Conservation (phyloP, 805 yeast species). For the Ogataea thermomethanolica region DNA sequence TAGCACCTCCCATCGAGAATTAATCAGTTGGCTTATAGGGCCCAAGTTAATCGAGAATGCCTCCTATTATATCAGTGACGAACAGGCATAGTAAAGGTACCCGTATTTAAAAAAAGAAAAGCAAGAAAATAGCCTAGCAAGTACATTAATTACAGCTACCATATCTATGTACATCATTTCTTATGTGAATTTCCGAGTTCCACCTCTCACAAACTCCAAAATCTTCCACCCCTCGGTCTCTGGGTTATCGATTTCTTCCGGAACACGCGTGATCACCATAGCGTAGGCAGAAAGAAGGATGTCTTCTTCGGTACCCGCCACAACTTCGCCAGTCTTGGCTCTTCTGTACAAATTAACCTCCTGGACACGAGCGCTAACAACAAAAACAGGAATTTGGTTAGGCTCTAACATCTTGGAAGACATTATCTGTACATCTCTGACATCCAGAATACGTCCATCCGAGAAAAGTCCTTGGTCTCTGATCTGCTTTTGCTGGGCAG, state of each 20-base stretch:
- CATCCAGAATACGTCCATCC: conserved; percentile 88
- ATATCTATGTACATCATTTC: conserved; percentile 4
- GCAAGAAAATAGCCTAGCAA: conserved; percentile 3
- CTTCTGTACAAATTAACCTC: conserved; percentile 88
- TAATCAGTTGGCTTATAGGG: neutral
- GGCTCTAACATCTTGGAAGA: conserved; percentile 87
- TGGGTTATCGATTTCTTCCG: conserved; percentile 85
- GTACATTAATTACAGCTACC: conserved; percentile 6
- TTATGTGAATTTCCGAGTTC: conserved; percentile 74
- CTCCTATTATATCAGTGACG: conserved; percentile 7
- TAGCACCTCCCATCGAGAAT: conserved; percentile 16
- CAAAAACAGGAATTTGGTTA: conserved; percentile 86
- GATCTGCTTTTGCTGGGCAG: conserved; percentile 88
- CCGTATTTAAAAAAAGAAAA: conserved; percentile 20
- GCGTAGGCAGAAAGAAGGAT: conserved; percentile 93
- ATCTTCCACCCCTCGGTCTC: conserved; percentile 98
- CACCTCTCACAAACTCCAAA: conserved; percentile 90
- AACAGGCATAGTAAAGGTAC: conserved; percentile 1
- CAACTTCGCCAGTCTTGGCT: conserved; percentile 87
- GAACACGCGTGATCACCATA: conserved; percentile 88
- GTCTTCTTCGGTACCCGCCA: conserved; percentile 94
- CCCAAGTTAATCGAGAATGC: conserved; percentile 18
- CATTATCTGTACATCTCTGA: conserved; percentile 90
- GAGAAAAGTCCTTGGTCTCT: conserved; percentile 87
- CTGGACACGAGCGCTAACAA: conserved; percentile 94